Evolutionary conservation across 371 early-diverging fungal species (phyloP), one percentile per base, ranked within the genome.

Genomic region (Dichotomocladium elegans): DNA sequence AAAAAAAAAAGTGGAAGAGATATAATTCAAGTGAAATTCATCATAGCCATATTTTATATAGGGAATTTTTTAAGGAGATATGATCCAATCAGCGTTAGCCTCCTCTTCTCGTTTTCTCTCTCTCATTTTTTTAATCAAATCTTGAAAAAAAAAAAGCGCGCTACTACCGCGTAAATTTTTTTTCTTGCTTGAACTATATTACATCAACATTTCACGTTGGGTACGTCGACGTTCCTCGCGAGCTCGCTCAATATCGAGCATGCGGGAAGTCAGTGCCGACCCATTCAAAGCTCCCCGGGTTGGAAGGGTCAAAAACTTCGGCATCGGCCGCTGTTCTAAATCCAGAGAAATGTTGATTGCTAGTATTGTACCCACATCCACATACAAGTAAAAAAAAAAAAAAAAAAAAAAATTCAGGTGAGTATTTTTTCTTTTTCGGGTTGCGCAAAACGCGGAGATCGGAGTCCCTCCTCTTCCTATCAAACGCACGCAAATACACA

Each of bases 261-360:
- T 37, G 31, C 70, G 54, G 7, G 70, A 40, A n/a, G 19, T 55
- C 46, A 63, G 60, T 47, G 26, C 44, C 21, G 17, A 44, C 19
- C 29, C 51, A 35, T 26, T 61, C 40, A 44, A 49, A 25, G 33
- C 51, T 31, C 22, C 47, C 22, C 74, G 67, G 11, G 55, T 51
- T 14, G 73, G 70, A 26, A 76, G 47, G 7, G 77, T 72, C 24
- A 76, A 63, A 41, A 76, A 76, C 27, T 70, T 70, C 22, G 77
- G 77, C 77, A 76, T 76, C 8, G 70, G 70, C 12, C 77, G 60
- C 30, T 56, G 41, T 29, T 76, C 77, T 14, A 76, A 51, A 41
- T 70, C 72, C 12, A 68, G 56, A 22, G 72, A 72, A 11, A 76
- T 72, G 34, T 76, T 73, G 47, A 73, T 76, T 7, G 73, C 68